These are phyloP conservation scores for Trichopus zeylanicus DNA, from an alignment of 116 monocot species.

Conservation along the genomic window DNA sequence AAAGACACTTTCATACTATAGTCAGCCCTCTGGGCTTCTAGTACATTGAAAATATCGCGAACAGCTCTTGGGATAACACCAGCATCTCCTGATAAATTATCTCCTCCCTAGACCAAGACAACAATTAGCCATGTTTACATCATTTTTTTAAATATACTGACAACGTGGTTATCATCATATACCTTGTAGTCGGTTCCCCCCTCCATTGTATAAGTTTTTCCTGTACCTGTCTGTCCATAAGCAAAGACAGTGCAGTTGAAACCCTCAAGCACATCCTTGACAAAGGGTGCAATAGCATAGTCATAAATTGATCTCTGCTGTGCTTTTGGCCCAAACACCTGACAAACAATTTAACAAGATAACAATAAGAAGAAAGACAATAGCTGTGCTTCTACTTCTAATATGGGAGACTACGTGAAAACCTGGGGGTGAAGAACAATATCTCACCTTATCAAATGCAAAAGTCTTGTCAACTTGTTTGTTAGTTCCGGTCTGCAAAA, in stretches of 20 bases:
- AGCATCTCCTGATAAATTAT: conserved; percentile 45
- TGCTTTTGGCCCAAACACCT: conserved; percentile 80
- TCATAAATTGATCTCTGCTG: conserved; percentile 65
- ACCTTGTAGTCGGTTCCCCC: conserved; percentile 62
- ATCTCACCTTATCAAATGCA: conserved; percentile 73
- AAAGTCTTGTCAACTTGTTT: conserved; percentile 63
- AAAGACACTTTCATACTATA: conserved; percentile 80
- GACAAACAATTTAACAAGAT: background rate
- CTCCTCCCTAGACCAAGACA: conserved; percentile 29
- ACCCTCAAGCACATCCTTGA: conserved; percentile 74
- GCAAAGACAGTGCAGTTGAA: conserved; percentile 90
- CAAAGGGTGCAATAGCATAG: conserved; percentile 49
- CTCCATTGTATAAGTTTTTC: conserved; percentile 90
- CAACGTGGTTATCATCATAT: background rate
- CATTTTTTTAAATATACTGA: background rate
- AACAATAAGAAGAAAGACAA: background rate
- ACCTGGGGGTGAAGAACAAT: background rate
- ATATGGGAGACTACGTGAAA: background rate
- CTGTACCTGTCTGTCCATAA: conserved; percentile 82
- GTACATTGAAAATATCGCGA: conserved; percentile 61
- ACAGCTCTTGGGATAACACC: conserved; percentile 85
- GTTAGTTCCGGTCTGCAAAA: conserved; percentile 28
- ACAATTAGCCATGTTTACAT: background rate
- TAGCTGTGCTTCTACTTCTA: background rate
- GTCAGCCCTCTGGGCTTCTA: conserved; percentile 62